Conservation (phyloP, 2,329 filamentous ascomycete genomes). For the Lasiodiplodia sp. region DNA sequence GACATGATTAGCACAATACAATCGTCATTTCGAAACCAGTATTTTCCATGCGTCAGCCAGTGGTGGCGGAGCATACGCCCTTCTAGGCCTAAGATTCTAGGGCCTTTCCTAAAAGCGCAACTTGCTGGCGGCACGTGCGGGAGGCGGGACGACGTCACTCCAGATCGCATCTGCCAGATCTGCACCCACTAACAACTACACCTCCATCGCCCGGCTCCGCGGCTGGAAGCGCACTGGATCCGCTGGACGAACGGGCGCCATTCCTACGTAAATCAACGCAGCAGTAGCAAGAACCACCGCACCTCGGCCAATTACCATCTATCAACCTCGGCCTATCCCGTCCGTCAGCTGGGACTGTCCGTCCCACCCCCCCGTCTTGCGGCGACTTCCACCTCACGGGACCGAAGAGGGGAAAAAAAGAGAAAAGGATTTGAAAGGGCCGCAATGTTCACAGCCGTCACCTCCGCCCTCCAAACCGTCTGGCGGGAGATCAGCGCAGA, state of each 20-base stretch:
- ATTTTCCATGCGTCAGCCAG: neutral
- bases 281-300: neutral
- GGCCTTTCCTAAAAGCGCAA: neutral
- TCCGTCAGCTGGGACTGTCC: neutral
- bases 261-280: neutral
- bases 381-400: neutral
- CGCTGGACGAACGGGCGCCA: neutral
- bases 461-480: neutral
- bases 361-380: neutral
- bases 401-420: neutral
- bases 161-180: neutral
- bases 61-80: neutral
- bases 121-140: constrained; percentile 4
- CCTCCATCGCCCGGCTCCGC: neutral
- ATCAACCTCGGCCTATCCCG: neutral
- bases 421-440: neutral
- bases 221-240: neutral
- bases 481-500: neutral
- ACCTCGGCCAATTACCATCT: neutral
- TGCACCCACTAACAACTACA: neutral
- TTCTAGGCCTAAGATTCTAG: neutral
- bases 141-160: constrained; percentile 9
- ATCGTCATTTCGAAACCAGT: neutral
- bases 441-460: constrained; percentile 15
- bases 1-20: neutral